phyloP scores from a whole-genome alignment of 208 protist species.

The Acanthamoeba royreba region DNA sequence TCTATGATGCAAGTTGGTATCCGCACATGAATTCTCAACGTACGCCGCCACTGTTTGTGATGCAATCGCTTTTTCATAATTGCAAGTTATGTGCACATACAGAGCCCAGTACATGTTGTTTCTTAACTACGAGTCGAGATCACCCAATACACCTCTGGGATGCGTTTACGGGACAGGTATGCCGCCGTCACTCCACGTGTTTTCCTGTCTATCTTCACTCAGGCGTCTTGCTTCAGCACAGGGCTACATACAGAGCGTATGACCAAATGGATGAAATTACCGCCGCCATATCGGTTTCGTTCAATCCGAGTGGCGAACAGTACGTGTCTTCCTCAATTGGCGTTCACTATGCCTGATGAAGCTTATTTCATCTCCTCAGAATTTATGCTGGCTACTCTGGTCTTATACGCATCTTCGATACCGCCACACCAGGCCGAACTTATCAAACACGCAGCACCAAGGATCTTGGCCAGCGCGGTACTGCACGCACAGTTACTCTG shows the following conservation, averaged over 20 bases:
- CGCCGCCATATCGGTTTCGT: neutral
- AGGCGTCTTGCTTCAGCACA: neutral
- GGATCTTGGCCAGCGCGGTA: neutral
- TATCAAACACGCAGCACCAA: neutral
- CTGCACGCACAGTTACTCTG: neutral
- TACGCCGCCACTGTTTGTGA: too few species aligned
- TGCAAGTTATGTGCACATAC: too few species aligned
- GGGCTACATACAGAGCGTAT: conserved; percentile 26
- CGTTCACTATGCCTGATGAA: neutral
- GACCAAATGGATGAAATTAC: conserved; percentile 27
- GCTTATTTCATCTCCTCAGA: neutral
- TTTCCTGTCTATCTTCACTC: too few species aligned
- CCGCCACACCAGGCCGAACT: neutral
- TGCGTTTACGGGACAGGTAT: conserved; percentile 18
- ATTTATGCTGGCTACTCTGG: neutral
- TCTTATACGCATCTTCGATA: neutral
- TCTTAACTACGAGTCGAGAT: conserved; percentile 25
- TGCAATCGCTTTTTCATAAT: neutral
- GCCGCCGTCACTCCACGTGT: neutral
- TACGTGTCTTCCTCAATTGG: neutral
- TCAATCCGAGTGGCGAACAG: neutral
- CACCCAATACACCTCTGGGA: conserved; percentile 34
- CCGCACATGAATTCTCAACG: conserved; percentile 27
- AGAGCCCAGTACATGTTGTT: conserved; percentile 28
- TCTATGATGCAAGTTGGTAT: conserved; percentile 23